Evolutionary conservation across 352 stramenopile species (phyloP).

Genomic region (Phytophthora quininea): DNA sequence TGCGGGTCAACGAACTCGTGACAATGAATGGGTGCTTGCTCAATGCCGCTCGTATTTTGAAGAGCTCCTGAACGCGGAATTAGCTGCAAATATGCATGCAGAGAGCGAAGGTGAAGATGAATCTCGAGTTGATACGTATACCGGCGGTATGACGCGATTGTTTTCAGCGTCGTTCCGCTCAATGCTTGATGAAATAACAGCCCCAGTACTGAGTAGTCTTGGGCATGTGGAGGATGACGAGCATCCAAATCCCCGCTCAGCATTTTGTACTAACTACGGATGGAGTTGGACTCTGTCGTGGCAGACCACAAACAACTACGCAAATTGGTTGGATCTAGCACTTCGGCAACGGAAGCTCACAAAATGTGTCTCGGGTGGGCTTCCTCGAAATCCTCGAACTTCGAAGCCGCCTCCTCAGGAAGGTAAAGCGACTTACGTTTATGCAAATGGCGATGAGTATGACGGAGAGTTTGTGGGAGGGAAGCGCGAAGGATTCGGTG

Average conservation of each 20-base stretch:
- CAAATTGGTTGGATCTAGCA: constrained; percentile 46
- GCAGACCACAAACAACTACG: constrained; percentile 71
- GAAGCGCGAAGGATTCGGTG: constrained; percentile 73
- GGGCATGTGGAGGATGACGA: constrained; percentile 27
- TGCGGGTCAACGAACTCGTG: constrained; percentile 27
- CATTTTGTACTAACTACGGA: constrained; percentile 64
- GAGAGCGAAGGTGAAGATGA: constrained; percentile 15
- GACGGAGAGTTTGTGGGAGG: constrained; percentile 70
- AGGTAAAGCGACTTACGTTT: constrained; percentile 56
- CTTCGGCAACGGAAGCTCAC: constrained; percentile 14
- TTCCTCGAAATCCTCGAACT: constrained; percentile 43
- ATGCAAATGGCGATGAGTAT: constrained; percentile 81
- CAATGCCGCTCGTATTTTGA: constrained; percentile 76
- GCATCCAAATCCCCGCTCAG: constrained; percentile 22
- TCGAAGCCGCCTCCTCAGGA: constrained; percentile 42
- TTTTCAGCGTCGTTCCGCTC: constrained; percentile 52
- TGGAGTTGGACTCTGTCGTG: constrained; percentile 66
- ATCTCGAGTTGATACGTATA: neutral
- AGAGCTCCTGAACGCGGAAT: constrained; percentile 49
- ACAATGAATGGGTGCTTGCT: constrained; percentile 64
- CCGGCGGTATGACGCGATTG: constrained; percentile 26
- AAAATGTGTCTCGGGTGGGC: constrained; percentile 17
- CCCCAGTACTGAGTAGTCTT: constrained; percentile 45
- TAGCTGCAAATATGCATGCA: constrained; percentile 29
- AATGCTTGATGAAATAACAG: constrained; percentile 59